Conservation (phyloP, 345 rosid species). For the Eucalyptus sp. region DNA sequence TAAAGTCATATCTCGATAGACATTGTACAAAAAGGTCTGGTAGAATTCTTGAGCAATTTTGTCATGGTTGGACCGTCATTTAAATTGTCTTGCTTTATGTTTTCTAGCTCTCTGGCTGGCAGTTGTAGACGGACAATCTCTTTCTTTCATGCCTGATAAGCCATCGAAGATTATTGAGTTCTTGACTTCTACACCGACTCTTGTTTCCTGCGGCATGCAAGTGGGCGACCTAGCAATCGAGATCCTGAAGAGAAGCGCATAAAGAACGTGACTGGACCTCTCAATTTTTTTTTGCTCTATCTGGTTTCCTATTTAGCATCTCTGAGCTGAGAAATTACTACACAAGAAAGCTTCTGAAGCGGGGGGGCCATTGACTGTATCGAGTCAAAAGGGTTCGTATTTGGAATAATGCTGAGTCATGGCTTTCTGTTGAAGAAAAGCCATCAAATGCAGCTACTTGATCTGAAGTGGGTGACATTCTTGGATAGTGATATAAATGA, state of each 20-base stretch:
- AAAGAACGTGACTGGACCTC: neutral
- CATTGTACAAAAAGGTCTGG: neutral
- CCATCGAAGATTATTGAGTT: neutral
- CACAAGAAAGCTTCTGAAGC: neutral
- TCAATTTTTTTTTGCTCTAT: neutral
- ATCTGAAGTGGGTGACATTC: neutral
- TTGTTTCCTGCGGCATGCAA: neutral
- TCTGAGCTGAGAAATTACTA: neutral
- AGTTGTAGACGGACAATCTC: neutral
- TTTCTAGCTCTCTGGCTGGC: neutral
- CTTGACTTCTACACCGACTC: neutral
- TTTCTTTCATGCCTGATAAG: neutral
- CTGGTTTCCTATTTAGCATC: neutral
- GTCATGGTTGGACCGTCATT: neutral
- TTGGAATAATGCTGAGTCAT: neutral
- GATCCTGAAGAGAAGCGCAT: neutral
- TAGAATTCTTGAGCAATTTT: neutral
- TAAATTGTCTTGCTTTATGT: neutral
- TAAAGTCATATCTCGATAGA: neutral
- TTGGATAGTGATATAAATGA: neutral
- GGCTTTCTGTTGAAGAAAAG: neutral
- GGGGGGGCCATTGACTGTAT: neutral
- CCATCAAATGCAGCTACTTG: neutral
- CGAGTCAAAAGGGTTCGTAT: neutral
- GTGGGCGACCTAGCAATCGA: neutral